Evolutionary conservation across 2,329 filamentous ascomycete genomes (phyloP), one percentile per base, ranked within the genome.

Genomic region (Cladosporium colombiae): DNA sequence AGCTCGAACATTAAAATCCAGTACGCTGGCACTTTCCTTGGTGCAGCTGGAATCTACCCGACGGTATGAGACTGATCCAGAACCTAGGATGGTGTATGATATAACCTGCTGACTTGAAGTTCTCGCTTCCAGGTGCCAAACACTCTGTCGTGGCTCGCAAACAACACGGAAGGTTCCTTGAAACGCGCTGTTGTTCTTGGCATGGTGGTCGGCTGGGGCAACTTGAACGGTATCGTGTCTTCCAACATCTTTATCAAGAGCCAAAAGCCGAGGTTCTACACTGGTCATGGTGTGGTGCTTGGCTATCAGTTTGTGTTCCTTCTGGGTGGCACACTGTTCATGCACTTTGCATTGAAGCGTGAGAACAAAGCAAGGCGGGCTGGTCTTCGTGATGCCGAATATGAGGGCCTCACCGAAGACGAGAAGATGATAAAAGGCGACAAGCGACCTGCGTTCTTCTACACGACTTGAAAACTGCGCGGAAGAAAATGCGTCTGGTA

Each of bases 91-190:
- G 31, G 27, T 18, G 2, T 33, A n/a, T 21, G 8, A 31, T 14
- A 31, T 18, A 33, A 21, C 4, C 21, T 31, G 18, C 52, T 55
- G 29, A 55, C 52, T 46, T 46, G 7, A 11, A 13, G 1, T 18
- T 55, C 7, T 27, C 31, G 27, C 52, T n/a, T 21, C 10, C 16
- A 31, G 21, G 91, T 97, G 65, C 81, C 92, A 10, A 95, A 96
- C 75, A 96, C 92, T 0, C 91, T 97, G 68, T 89, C 89, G 1
- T 97, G 93, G 93, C 83, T 90, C 29, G 88, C 89, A 57, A 97
- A 97, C 80, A 97, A 97, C 69, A 86, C 89, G 46, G 93, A 97
- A 78, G 90, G 93, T 16, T 91, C 94, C 2, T 96, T 96, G 80
- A 97, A 97, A 81, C 87, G 93, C 44, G 93, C 92, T 50, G 89